phyloP scores from a whole-genome alignment of 768 basidiomycete species.

The Mycena crocata region DNA sequence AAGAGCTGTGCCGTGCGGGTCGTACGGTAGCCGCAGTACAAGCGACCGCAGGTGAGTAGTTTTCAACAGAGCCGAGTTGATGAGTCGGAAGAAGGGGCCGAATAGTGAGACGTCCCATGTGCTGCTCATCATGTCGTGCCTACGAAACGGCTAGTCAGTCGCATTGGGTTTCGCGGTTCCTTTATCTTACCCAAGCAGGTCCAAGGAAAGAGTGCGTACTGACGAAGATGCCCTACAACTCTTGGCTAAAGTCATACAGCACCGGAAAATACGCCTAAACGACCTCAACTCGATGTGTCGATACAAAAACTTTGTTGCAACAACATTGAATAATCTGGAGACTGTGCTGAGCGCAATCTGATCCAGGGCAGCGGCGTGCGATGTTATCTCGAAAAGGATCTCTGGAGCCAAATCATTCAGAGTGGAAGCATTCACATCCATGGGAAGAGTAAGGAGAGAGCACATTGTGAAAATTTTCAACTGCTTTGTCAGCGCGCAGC shows the following conservation, averaged over 20 bases:
- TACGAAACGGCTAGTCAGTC: neutral
- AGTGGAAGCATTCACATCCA: neutral
- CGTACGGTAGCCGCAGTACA: neutral
- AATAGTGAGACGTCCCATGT: neutral
- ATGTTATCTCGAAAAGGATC: slow-evolving; percentile 9
- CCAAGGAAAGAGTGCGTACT: neutral
- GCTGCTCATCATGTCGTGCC: slow-evolving; percentile 1
- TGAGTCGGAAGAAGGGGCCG: slow-evolving; percentile 6
- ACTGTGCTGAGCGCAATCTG: neutral
- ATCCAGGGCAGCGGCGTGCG: neutral
- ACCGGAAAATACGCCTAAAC: slow-evolving; percentile 2
- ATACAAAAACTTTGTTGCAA: slow-evolving; percentile 6
- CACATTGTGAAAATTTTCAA: neutral
- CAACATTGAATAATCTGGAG: neutral
- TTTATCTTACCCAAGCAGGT: neutral
- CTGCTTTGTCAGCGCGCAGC: slow-evolving; percentile 11
- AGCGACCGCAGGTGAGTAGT: neutral
- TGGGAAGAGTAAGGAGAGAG: neutral
- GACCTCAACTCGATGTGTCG: slow-evolving; percentile 14
- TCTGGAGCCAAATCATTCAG: neutral
- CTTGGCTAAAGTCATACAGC: neutral
- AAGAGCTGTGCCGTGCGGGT: neutral
- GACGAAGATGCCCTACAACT: neutral
- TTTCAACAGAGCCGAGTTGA: slow-evolving; percentile 6
- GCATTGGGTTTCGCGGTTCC: neutral